These are phyloP conservation scores for Hypoxylon cercidicola DNA, from an alignment of 495 filamentous ascomycete genomes.

Conservation along the genomic window DNA sequence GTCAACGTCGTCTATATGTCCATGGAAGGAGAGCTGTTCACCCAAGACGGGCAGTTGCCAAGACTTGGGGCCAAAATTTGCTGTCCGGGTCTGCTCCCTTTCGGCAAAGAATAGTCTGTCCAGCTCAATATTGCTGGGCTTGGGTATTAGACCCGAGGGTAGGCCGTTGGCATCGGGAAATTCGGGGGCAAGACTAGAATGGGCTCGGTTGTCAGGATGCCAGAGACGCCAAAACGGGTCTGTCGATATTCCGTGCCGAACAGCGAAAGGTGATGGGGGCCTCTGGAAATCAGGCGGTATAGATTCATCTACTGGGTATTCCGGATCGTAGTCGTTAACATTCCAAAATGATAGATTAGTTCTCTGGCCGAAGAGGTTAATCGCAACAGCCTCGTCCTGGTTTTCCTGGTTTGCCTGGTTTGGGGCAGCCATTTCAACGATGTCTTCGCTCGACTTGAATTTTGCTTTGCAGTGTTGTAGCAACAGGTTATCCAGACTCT, in stretches of 20 bases:
- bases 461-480: too few relatives aligned
- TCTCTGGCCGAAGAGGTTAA: too few relatives aligned
- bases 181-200: not conserved
- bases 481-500: too few relatives aligned
- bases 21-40: slow-evolving; percentile 1
- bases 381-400: too few relatives aligned
- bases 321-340: too few relatives aligned
- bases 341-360: too few relatives aligned
- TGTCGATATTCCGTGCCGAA: not conserved
- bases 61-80: not conserved
- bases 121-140: slow-evolving; percentile 1
- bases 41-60: not conserved
- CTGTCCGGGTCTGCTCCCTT: not conserved
- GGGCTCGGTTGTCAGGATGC: slow-evolving; percentile 3
- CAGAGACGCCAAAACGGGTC: not conserved
- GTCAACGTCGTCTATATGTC: not conserved
- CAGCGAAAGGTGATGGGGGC: slow-evolving; percentile 6
- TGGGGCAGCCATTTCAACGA: too few relatives aligned
- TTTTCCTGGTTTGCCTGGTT: too few relatives aligned
- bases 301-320: not conserved
- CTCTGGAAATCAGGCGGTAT: slow-evolving; percentile 7
- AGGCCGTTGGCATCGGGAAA: not conserved
- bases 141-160: not conserved
- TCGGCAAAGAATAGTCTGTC: slow-evolving; percentile 7
- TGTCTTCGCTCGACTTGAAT: too few relatives aligned